Evolutionary conservation across 2,329 filamentous ascomycete species (phyloP), one percentile per base, ranked within the genome.

Genomic region (Fusarium sp.): DNA sequence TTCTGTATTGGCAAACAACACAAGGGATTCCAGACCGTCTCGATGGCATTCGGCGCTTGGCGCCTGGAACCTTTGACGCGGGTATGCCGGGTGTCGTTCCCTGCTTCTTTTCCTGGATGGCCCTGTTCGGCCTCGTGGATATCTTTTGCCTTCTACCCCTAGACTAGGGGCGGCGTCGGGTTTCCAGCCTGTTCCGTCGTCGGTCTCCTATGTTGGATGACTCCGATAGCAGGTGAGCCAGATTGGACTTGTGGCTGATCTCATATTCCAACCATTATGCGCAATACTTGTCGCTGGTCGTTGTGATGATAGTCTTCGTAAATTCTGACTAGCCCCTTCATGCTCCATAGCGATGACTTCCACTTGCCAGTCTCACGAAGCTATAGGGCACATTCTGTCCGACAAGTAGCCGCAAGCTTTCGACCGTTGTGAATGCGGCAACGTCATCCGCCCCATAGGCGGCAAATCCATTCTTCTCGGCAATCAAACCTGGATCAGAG

Each of bases 361-460:
- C 86, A 49, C 84, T 84, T 3, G 93, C 92, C 76, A 96, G 83
- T 49, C 92, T 85, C 42, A 96, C 93, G 82, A 97, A 97, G 80
- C 92, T 94, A 79, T 94, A 95, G 7, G 92, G 92, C 58, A 96
- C 92, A 77, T 96, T 96, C 81, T 96, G 92, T 11, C 93, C 93
- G 13, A 95, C 92, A 24, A 97, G 84, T 62, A 94, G 79, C 70
- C 93, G 85, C 57, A 96, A 80, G 49, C 90, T 95, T 80, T 96
- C 92, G 7, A 95, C 93, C 4, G 92, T 94, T 22, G 92, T 94
- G 82, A 94, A 96, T 1, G 93, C 92, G 58, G 90, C 91, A 33
- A 94, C 91, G 78, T 97, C 93, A 24, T 91, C 91, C 19, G 91
- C 88, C 2, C 91, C 92, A 76, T 95, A 96, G 8, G 92, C 89